Evolutionary conservation across 768 basidiomycete species (phyloP).

Genomic region (Cyathus striatus): DNA sequence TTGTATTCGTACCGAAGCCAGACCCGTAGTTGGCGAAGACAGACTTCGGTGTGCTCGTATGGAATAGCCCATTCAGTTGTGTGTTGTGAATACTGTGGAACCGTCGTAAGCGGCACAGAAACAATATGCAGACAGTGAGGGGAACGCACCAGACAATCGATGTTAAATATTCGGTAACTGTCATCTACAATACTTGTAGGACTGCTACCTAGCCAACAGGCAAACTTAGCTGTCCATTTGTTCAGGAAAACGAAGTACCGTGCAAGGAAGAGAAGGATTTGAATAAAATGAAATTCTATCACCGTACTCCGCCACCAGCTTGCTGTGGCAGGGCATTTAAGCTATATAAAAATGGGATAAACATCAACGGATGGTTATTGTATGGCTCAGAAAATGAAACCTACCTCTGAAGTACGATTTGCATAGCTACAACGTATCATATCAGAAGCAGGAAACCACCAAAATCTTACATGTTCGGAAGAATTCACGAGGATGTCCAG

Average conservation of each 20-base stretch:
- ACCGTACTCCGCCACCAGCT: slow-evolving; percentile 70
- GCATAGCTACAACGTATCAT: slow-evolving; percentile 66
- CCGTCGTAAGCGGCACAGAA: slow-evolving; percentile 13
- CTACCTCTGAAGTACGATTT: slow-evolving; percentile 75
- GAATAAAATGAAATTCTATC: slow-evolving; percentile 79
- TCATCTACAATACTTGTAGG: slow-evolving; percentile 65
- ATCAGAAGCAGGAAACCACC: slow-evolving; percentile 90
- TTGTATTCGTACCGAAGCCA: slow-evolving; percentile 69
- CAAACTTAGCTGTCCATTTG: slow-evolving; percentile 54
- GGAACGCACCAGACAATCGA: slow-evolving; percentile 80
- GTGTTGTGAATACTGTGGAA: slow-evolving; percentile 87
- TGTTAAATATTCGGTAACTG: slow-evolving; percentile 82
- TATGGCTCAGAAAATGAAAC: too few species aligned
- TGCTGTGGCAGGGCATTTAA: slow-evolving; percentile 39
- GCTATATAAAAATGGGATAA: slow-evolving; percentile 30
- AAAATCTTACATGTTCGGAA: slow-evolving; percentile 91
- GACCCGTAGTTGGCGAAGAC: slow-evolving; percentile 64
- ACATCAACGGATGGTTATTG: slow-evolving; percentile 6
- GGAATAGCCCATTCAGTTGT: slow-evolving; percentile 96
- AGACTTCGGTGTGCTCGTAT: slow-evolving; percentile 56
- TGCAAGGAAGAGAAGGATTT: slow-evolving; percentile 77
- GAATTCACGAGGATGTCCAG: slow-evolving; percentile 50
- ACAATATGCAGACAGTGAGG: neutral
- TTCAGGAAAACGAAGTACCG: slow-evolving; percentile 62
- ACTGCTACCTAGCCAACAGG: slow-evolving; percentile 60